phyloP scores from a whole-genome alignment of 768 basidiomycete species.

The Lactarius psammicola region DNA sequence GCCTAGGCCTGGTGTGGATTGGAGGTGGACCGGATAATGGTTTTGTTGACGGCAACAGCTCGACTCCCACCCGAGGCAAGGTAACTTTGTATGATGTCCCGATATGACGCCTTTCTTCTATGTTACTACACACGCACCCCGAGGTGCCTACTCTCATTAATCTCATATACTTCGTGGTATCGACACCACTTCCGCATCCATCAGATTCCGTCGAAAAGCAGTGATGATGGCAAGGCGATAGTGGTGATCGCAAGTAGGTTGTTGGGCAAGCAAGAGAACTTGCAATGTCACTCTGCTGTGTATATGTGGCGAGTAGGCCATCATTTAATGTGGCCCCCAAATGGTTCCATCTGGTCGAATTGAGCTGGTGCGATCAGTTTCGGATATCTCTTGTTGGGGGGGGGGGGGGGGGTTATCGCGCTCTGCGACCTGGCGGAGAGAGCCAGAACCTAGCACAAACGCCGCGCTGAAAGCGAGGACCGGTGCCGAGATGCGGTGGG shows the following conservation, averaged over 20 bases:
- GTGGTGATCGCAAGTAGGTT: too few relatives aligned
- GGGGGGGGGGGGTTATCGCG: constrained; percentile 50
- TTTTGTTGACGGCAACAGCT: background rate
- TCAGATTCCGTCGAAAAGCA: background rate
- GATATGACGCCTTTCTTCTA: background rate
- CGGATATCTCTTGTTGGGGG: constrained; percentile 57
- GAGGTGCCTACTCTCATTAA: background rate
- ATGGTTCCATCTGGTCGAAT: too few relatives aligned
- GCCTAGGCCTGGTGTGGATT: background rate
- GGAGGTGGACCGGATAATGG: background rate
- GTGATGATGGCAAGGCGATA: too few relatives aligned
- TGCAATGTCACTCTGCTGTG: too few relatives aligned
- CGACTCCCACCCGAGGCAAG: background rate
- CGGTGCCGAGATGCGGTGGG: too few relatives aligned
- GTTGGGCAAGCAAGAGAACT: too few relatives aligned
- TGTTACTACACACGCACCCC: background rate
- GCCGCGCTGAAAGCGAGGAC: too few relatives aligned
- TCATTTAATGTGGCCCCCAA: too few relatives aligned
- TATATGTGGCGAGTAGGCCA: too few relatives aligned
- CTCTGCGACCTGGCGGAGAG: constrained; percentile 86
- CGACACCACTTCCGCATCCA: background rate
- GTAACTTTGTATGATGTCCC: background rate
- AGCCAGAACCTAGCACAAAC: constrained; percentile 57
- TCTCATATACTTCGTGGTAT: background rate
- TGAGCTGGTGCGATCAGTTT: constrained; percentile 53